Conservation (phyloP, 352 stramenopile genomes). For the Globisporangium iwayamae region DNA sequence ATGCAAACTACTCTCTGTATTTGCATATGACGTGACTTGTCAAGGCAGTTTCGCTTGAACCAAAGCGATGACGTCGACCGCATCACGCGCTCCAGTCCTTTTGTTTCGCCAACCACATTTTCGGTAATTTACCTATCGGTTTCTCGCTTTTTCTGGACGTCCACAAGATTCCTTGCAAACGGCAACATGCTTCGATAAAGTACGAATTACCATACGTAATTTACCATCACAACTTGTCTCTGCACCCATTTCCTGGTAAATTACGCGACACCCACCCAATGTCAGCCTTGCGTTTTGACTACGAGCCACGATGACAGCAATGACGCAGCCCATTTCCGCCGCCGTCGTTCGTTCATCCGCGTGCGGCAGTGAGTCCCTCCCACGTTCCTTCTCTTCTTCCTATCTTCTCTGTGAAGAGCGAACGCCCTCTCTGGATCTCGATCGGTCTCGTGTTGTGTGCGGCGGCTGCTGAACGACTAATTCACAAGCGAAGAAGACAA, state of each 20-base stretch:
- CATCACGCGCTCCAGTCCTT: neutral
- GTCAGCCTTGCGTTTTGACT: neutral
- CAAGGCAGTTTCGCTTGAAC: slow-evolving; percentile 9
- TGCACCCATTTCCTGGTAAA: neutral
- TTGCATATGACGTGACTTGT: slow-evolving; percentile 2
- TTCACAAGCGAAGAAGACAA: neutral
- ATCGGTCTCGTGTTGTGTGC: neutral
- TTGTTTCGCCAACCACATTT: neutral
- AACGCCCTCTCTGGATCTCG: no score
- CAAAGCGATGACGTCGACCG: slow-evolving; percentile 2
- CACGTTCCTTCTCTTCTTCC: neutral
- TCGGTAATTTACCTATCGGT: slow-evolving; percentile 3
- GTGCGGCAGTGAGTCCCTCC: neutral
- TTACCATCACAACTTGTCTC: neutral
- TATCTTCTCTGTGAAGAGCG: neutral
- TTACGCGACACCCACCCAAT: neutral
- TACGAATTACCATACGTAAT: neutral
- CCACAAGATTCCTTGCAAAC: neutral
- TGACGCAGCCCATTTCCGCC: neutral
- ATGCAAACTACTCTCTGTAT: neutral
- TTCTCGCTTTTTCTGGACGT: neutral
- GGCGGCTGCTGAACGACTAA: neutral
- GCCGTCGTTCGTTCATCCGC: neutral
- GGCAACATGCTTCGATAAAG: neutral
- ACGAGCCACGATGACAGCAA: neutral